phyloP scores from a whole-genome alignment of 768 basidiomycete genomes.

The Mycena maculata region DNA sequence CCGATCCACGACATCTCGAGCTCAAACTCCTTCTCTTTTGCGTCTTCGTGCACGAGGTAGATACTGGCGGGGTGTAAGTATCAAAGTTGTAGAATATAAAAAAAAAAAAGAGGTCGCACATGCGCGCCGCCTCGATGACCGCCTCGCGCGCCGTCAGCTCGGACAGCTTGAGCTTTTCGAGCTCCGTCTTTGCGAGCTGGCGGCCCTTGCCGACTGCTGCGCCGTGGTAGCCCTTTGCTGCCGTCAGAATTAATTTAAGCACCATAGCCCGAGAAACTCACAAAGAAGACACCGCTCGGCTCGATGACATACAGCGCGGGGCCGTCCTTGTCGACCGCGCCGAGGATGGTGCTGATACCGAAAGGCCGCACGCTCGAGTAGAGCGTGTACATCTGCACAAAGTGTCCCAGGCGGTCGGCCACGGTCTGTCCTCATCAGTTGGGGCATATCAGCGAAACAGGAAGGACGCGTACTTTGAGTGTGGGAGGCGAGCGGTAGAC shows the following conservation, averaged over 20 bases:
- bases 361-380: slow-evolving; percentile 99
- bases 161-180: slow-evolving; percentile 93
- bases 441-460: background rate
- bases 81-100: background rate
- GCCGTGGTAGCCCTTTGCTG: slow-evolving; percentile 87
- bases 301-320: slow-evolving; percentile 92
- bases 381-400: slow-evolving; percentile 95
- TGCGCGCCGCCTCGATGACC: slow-evolving; percentile 92
- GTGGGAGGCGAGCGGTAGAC: slow-evolving; percentile 79
- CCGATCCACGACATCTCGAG: slow-evolving; percentile 98
- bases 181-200: slow-evolving; percentile 96
- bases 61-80: slow-evolving; percentile 66
- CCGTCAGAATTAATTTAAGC: slow-evolving; percentile 8
- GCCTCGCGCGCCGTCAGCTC: slow-evolving; percentile 87
- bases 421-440: slow-evolving; percentile 42
- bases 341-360: slow-evolving; percentile 93
- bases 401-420: slow-evolving; percentile 85
- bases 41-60: slow-evolving; percentile 96
- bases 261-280: slow-evolving; percentile 51
- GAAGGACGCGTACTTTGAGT: slow-evolving; percentile 70
- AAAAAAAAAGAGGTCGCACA: slow-evolving; percentile 65
- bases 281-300: slow-evolving; percentile 93
- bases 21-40: slow-evolving; percentile 98
- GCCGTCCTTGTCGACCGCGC: slow-evolving; percentile 87
- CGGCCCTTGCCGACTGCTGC: slow-evolving; percentile 99